Percentiles rank a stretch among this genome's conserved stretches.
Evolutionary conservation across 306 rosid species (phyloP).

Genomic region (Inga oerstediana): DNA sequence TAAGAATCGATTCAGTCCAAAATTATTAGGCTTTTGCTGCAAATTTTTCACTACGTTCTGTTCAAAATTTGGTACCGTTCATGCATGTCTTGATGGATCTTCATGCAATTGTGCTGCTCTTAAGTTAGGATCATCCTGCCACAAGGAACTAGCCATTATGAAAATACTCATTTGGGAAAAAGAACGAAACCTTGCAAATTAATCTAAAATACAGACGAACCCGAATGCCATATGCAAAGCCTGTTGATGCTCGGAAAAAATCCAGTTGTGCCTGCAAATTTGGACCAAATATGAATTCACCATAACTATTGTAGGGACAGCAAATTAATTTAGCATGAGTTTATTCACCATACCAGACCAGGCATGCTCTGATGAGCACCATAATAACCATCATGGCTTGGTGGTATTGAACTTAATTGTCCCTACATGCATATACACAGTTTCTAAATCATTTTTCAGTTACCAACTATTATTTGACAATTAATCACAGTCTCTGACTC

Average conservation of each 20-base stretch:
- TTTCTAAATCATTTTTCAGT: conserved; percentile 36
- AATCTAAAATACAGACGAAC: conserved; percentile 40
- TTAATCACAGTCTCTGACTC: conserved; percentile 36
- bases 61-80: conserved; percentile 30
- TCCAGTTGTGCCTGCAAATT: conserved; percentile 94
- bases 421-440: conserved; percentile 62
- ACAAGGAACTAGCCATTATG: conserved; percentile 36
- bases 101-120: conserved; percentile 89
- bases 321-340: conserved; percentile 30
- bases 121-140: conserved; percentile 88
- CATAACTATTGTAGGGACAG: conserved; percentile 22
- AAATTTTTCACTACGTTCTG: conserved; percentile 34
- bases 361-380: conserved; percentile 84
- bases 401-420: conserved; percentile 82
- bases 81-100: conserved; percentile 91
- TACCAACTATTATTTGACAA: conserved; percentile 32
- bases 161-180: conserved; percentile 16
- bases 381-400: conserved; percentile 88
- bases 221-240: conserved; percentile 83
- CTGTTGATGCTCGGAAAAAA: conserved; percentile 70
- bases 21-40: conserved; percentile 26
- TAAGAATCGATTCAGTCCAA: background rate
- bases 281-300: conserved; percentile 27
- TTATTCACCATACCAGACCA: conserved; percentile 69
- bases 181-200: background rate